A percentile compares a stretch with the other conserved stretches of the same genome.
Conservation (phyloP, 2,329 filamentous ascomycete species). For the Triangularia verruculosa region DNA sequence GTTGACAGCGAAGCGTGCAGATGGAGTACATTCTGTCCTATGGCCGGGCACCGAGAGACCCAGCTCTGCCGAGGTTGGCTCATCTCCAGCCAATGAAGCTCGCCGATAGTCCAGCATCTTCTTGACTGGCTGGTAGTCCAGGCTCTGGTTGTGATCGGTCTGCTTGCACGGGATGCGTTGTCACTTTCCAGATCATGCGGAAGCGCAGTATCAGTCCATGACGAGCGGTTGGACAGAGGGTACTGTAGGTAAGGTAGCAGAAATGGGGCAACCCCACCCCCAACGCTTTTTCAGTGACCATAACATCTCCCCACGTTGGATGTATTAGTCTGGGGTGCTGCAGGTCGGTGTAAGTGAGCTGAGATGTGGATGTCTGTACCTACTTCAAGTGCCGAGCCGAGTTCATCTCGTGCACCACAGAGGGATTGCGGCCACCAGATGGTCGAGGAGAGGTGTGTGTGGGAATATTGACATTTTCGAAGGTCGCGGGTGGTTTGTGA, state of each 20-base stretch:
- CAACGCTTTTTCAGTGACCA: background rate
- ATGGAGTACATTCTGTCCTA: slow-evolving; percentile 3
- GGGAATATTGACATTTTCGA: background rate
- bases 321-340: background rate
- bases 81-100: slow-evolving; percentile 17
- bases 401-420: background rate
- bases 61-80: slow-evolving; percentile 20
- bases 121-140: slow-evolving; percentile 17
- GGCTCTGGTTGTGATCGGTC: slow-evolving; percentile 19
- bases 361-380: background rate
- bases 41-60: background rate
- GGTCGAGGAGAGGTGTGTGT: background rate
- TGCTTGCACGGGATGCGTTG: slow-evolving; percentile 28
- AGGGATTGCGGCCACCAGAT: background rate
- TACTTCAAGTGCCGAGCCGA: slow-evolving; percentile 5
- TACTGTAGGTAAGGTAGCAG: too few relatives aligned
- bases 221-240: background rate
- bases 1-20: slow-evolving; percentile 19
- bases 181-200: slow-evolving; percentile 28
- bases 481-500: background rate
- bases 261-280: background rate
- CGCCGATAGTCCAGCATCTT: slow-evolving; percentile 9
- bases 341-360: slow-evolving; percentile 8
- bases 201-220: background rate
- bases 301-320: background rate